Evolutionary conservation across 495 filamentous ascomycete species (phyloP).

Genomic region (Penicillium canariense): DNA sequence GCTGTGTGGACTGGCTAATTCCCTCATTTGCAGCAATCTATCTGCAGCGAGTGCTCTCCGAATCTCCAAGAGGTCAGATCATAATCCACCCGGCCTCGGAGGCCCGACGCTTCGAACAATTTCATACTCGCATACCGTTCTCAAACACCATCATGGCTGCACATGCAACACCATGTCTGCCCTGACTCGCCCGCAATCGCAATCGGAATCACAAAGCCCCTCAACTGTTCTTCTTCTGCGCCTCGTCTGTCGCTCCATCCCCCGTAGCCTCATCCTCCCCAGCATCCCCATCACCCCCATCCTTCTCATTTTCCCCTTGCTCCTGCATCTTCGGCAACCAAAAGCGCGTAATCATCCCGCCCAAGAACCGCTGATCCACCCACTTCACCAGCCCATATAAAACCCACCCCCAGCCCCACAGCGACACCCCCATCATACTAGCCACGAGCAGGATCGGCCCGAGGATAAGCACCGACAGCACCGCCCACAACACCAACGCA

Average conservation of each 20-base stretch:
- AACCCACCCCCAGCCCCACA: slow-evolving; percentile 45
- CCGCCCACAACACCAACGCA: slow-evolving; percentile 33
- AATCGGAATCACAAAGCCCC: too few relatives aligned
- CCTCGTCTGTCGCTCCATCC: background rate
- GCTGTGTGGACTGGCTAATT: too few relatives aligned
- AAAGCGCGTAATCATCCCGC: slow-evolving; percentile 32
- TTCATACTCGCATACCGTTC: too few relatives aligned
- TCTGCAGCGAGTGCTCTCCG: too few relatives aligned
- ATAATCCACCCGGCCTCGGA: too few relatives aligned
- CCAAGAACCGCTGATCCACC: slow-evolving; percentile 35
- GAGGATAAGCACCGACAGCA: slow-evolving; percentile 36
- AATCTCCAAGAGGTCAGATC: too few relatives aligned
- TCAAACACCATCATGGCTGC: too few relatives aligned
- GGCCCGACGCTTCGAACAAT: too few relatives aligned
- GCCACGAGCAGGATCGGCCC: slow-evolving; percentile 38
- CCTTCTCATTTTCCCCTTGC: slow-evolving; percentile 1
- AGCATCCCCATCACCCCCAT: background rate
- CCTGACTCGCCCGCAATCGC: too few relatives aligned
- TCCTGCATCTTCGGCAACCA: slow-evolving; percentile 23
- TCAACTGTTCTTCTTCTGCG: slow-evolving; percentile 16
- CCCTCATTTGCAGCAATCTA: too few relatives aligned
- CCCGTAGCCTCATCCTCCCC: background rate
- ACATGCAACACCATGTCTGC: background rate
- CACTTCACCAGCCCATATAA: slow-evolving; percentile 39
- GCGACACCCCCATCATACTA: slow-evolving; percentile 36